Percentiles rank a stretch among this genome's conserved stretches.
These are phyloP conservation scores for Trichoderma brevicompactum DNA, from an alignment of 2,329 filamentous ascomycete species.

Conservation along the genomic window DNA sequence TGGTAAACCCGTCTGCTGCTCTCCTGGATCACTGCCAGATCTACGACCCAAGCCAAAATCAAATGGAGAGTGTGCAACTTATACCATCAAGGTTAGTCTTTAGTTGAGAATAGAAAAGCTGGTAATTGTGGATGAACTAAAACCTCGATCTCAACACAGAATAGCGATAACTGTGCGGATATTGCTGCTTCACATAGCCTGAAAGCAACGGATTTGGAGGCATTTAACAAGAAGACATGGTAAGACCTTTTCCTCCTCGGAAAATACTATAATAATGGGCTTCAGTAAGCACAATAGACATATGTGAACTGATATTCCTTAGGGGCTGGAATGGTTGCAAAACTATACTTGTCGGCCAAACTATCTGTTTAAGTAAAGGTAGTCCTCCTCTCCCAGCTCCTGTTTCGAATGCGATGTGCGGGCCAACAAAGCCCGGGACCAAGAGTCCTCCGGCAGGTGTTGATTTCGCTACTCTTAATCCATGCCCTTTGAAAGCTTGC, in stretches of 20 bases:
- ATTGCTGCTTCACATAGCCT: constrained; percentile 14
- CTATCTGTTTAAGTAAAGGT: constrained; percentile 35
- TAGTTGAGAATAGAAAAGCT: constrained; percentile 40
- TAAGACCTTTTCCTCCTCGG: constrained; percentile 11
- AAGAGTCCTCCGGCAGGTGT: constrained; percentile 17
- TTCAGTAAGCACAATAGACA: no score
- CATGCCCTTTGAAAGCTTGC: constrained; percentile 39
- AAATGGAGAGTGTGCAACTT: constrained; percentile 44
- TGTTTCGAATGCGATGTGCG: constrained; percentile 33
- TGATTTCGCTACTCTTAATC: constrained; percentile 35
- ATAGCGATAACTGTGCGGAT: constrained; percentile 36
- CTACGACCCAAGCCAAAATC: constrained; percentile 39
- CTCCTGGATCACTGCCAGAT: constrained; percentile 37
- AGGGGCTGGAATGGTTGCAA: constrained; percentile 35
- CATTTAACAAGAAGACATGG: constrained; percentile 37
- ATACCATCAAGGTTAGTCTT: constrained; percentile 36
- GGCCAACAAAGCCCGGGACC: constrained; percentile 35
- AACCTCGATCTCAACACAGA: no score
- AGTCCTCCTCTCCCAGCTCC: constrained; percentile 34
- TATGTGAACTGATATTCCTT: no score
- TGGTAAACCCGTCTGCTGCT: constrained; percentile 46
- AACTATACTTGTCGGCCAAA: constrained; percentile 25
- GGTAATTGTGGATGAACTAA: not conserved
- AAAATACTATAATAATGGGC: no score
- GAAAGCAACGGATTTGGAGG: constrained; percentile 30